Evolutionary conservation across 768 basidiomycete species (phyloP).

Genomic region (Trametes cubensis): DNA sequence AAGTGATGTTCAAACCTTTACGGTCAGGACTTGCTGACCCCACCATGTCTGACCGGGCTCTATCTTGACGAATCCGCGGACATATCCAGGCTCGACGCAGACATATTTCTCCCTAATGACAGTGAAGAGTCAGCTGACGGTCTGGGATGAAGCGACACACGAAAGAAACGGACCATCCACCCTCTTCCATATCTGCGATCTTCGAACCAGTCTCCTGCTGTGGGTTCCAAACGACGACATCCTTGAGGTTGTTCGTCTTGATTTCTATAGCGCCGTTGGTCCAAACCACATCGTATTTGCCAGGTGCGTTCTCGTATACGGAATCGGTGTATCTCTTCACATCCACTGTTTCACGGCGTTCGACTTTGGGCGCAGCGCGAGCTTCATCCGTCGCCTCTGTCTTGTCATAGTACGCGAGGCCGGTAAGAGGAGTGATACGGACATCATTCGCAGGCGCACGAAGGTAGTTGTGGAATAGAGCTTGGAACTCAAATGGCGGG

Average conservation of each 20-base stretch:
- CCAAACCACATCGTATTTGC: slow-evolving; percentile 63
- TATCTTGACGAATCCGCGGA: slow-evolving; percentile 68
- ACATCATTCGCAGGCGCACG: slow-evolving; percentile 61
- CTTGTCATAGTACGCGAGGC: slow-evolving; percentile 79
- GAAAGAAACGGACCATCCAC: slow-evolving; percentile 67
- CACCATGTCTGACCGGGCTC: slow-evolving; percentile 71
- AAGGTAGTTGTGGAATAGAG: slow-evolving; percentile 91
- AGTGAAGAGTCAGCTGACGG: background rate
- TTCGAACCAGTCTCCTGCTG: slow-evolving; percentile 64
- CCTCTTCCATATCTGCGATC: slow-evolving; percentile 88
- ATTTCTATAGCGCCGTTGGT: slow-evolving; percentile 57
- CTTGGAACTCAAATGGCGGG: slow-evolving; percentile 79
- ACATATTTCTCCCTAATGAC: slow-evolving; percentile 72
- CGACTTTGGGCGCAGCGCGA: slow-evolving; percentile 52
- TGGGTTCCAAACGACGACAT: slow-evolving; percentile 97
- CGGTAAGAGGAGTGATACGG: slow-evolving; percentile 65
- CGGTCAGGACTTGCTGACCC: slow-evolving; percentile 71
- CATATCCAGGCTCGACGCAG: slow-evolving; percentile 91
- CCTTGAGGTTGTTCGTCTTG: slow-evolving; percentile 58
- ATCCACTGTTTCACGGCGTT: slow-evolving; percentile 64
- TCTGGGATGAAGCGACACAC: background rate
- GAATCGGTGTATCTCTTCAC: slow-evolving; percentile 71
- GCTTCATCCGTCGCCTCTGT: slow-evolving; percentile 59
- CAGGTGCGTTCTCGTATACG: slow-evolving; percentile 69
- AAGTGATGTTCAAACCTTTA: slow-evolving; percentile 15